Evolutionary conservation across 805 yeast genomes (phyloP).

Genomic region (Groenewaldozyma tartarivorans): DNA sequence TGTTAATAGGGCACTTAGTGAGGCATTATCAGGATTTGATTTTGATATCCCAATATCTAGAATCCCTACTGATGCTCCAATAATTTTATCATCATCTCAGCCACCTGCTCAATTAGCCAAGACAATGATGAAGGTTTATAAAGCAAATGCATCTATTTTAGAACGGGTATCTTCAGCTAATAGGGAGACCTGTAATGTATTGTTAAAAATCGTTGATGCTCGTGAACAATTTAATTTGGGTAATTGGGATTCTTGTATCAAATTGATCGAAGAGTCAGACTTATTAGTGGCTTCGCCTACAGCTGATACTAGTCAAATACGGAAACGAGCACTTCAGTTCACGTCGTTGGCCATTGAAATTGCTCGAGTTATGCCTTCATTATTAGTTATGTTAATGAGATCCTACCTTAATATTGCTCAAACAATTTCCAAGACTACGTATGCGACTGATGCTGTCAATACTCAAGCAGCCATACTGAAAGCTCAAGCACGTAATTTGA

Average conservation of each 20-base stretch:
- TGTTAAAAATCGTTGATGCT: slow-evolving; percentile 60
- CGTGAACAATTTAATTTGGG: slow-evolving; percentile 47
- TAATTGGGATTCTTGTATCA: slow-evolving; percentile 51
- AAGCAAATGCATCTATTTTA: slow-evolving; percentile 50
- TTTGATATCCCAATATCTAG: slow-evolving; percentile 44
- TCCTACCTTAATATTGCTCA: slow-evolving; percentile 53
- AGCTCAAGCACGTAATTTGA: slow-evolving; percentile 71
- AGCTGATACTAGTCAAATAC: slow-evolving; percentile 42
- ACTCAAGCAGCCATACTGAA: slow-evolving; percentile 47
- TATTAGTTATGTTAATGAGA: slow-evolving; percentile 74
- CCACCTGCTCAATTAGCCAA: slow-evolving; percentile 31
- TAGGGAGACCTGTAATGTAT: slow-evolving; percentile 53
- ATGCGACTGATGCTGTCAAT: slow-evolving; percentile 37
- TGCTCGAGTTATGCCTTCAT: slow-evolving; percentile 67
- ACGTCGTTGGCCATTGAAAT: slow-evolving; percentile 57
- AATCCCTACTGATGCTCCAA: slow-evolving; percentile 23
- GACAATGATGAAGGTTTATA: slow-evolving; percentile 30
- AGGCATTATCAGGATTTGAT: slow-evolving; percentile 62
- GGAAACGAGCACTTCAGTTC: slow-evolving; percentile 62
- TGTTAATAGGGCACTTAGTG: slow-evolving; percentile 70
- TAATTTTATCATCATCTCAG: slow-evolving; percentile 25
- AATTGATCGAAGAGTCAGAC: slow-evolving; percentile 47
- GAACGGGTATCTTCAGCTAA: slow-evolving; percentile 44
- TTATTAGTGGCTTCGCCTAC: slow-evolving; percentile 51
- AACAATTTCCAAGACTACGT: slow-evolving; percentile 27